Evolutionary conservation across 1,284 basidiomycete species (phyloP).

Genomic region (Trichosporon faecale): DNA sequence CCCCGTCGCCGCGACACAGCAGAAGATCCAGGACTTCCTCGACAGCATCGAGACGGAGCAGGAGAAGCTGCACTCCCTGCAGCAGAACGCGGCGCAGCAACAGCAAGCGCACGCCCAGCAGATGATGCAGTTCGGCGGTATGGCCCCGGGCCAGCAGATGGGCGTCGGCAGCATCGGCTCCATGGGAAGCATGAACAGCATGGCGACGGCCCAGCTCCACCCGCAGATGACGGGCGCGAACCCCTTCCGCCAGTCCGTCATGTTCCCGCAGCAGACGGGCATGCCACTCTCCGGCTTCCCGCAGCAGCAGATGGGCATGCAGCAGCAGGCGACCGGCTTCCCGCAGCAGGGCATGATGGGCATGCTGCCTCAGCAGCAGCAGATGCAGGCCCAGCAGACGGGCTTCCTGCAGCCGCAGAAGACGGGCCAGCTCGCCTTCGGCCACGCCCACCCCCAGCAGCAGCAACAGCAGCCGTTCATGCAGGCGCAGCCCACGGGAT

Average conservation of each 20-base stretch:
- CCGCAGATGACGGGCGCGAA: conserved; percentile 54
- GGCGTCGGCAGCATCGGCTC: conserved; percentile 15
- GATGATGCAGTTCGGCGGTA: conserved; percentile 8
- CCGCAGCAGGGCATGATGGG: conserved; percentile 44
- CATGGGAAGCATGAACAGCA: conserved; percentile 15
- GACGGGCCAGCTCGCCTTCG: conserved; percentile 72
- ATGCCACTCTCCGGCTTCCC: conserved; percentile 62
- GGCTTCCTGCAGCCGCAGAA: conserved; percentile 65
- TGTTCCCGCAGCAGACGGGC: conserved; percentile 57
- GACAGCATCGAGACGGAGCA: conserved; percentile 81
- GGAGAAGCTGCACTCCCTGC: conserved; percentile 18
- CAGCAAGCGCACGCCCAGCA: conserved; percentile 10
- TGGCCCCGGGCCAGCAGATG: conserved; percentile 28
- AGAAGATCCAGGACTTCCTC: conserved; percentile 79
- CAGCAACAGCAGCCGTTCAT: conserved; percentile 52
- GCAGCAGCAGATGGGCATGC: conserved; percentile 48
- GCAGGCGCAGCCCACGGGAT: conserved; percentile 53
- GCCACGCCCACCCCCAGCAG: conserved; percentile 34
- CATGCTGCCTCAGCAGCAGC: conserved; percentile 16
- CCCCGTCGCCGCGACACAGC: conserved; percentile 38
- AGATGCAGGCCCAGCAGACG: conserved; percentile 47
- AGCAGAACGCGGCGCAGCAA: conserved; percentile 3
- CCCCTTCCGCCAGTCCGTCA: conserved; percentile 65
- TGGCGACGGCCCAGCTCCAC: conserved; percentile 21
- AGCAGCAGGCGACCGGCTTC: conserved; percentile 64